Evolutionary conservation across 345 rosid genomes (phyloP), one percentile per base, ranked within the genome.

Genomic region (Populus simonii): DNA sequence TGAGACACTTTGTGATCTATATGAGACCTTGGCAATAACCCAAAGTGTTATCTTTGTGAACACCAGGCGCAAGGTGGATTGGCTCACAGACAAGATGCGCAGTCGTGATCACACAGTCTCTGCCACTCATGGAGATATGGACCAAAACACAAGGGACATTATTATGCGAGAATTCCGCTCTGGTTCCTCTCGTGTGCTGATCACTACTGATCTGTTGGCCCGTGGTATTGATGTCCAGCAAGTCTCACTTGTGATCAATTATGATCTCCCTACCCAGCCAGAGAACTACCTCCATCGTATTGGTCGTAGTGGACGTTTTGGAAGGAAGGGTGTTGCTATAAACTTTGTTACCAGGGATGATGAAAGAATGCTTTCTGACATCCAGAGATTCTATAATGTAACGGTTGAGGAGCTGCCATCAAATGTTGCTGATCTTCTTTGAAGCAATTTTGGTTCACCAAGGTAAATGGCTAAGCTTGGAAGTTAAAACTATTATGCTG

Each of bases 91-190:
- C 85, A 85, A 91, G 80, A 88, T 92, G 98, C 75, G 91, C 77
- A 77, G 87, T 85, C 91, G 93, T 71, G 98, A 94, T 85, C 98
- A 94, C 83, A 93, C 97, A 0, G 94, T 94, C 27, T 94, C 97
- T 38, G 97, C 98, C 10, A 93, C 98, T 29, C 98, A 93, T 29
- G 98, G 97, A 76, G 94, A 93, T 89, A 93, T 92, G 97, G 97
- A 93, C 78, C 97, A 93, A 88, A 92, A 90, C 86, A 91, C 93
- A 0, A 88, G 94, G 59, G 98, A 93, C 76, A 89, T 93, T 53
- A 93, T 93, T 79, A 92, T 91, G 97, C 86, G 92, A 0, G 95
- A 91, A 72, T 92, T 94, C 82, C 87, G 98, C 9, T 94, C 96
- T 31, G 96, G 97, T 1, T 94, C 98, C 1, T 94, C 96, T 25